phyloP scores from a whole-genome alignment of 2,329 filamentous ascomycete genomes.

The Grosmannia clavigera region DNA sequence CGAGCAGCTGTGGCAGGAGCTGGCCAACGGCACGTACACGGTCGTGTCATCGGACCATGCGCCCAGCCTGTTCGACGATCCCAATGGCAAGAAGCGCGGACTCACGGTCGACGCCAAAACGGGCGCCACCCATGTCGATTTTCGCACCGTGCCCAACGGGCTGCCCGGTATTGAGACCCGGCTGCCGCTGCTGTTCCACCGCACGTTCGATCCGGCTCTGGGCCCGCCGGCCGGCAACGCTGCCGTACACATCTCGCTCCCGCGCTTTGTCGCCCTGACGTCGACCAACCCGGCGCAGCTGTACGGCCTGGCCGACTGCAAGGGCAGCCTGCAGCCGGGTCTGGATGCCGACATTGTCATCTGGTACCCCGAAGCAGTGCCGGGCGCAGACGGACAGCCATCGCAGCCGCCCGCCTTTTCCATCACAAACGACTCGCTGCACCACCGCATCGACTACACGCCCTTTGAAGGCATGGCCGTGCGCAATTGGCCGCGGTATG shows the following conservation, averaged over 20 bases:
- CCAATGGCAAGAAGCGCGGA: slow-evolving; percentile 14
- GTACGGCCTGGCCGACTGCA: slow-evolving; percentile 38
- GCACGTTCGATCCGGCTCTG: slow-evolving; percentile 8
- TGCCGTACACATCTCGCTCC: slow-evolving; percentile 24
- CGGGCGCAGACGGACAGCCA: background rate
- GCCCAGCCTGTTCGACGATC: slow-evolving; percentile 34
- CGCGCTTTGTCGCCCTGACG: slow-evolving; percentile 41
- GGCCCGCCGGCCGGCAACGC: slow-evolving; percentile 8
- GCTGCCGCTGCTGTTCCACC: slow-evolving; percentile 31
- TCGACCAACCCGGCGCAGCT: slow-evolving; percentile 42
- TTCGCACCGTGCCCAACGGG: slow-evolving; percentile 46
- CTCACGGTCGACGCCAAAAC: background rate
- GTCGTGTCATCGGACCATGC: slow-evolving; percentile 37
- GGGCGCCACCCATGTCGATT: slow-evolving; percentile 13
- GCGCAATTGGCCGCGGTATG: slow-evolving; percentile 48
- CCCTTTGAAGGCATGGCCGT: slow-evolving; percentile 46
- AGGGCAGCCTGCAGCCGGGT: slow-evolving; percentile 37
- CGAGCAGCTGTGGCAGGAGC: slow-evolving; percentile 36
- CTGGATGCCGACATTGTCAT: slow-evolving; percentile 44
- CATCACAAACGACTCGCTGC: slow-evolving; percentile 35
- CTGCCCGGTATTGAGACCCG: slow-evolving; percentile 45
- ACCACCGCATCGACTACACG: slow-evolving; percentile 51
- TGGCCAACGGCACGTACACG: slow-evolving; percentile 42
- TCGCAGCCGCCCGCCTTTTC: background rate
- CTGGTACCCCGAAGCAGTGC: slow-evolving; percentile 36